Percentiles rank a stretch among this genome's conserved stretches.
phyloP scores from a whole-genome alignment of 768 basidiomycete species.

The Gymnopilus junonius region DNA sequence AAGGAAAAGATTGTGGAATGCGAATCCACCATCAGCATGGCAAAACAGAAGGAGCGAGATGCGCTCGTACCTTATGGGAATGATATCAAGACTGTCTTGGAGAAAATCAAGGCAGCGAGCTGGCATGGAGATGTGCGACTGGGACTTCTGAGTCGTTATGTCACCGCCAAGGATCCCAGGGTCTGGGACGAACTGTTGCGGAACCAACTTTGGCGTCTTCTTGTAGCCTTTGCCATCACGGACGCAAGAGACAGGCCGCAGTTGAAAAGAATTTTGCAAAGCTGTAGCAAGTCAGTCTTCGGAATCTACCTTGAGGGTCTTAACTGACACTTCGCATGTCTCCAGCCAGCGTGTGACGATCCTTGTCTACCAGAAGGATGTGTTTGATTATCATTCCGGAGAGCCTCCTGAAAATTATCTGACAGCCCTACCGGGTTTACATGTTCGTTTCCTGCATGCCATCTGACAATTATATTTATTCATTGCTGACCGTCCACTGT shows the following conservation, averaged over 20 bases:
- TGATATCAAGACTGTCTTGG: slow-evolving; percentile 61
- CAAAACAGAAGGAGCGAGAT: slow-evolving; percentile 57
- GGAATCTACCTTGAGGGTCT: slow-evolving; percentile 9
- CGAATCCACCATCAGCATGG: slow-evolving; percentile 53
- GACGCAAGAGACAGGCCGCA: slow-evolving; percentile 62
- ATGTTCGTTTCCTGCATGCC: slow-evolving; percentile 57
- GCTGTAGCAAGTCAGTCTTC: slow-evolving; percentile 63
- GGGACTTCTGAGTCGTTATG: slow-evolving; percentile 80
- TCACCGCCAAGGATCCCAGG: slow-evolving; percentile 70
- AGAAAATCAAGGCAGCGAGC: slow-evolving; percentile 47
- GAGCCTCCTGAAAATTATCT: slow-evolving; percentile 68
- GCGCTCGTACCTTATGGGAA: slow-evolving; percentile 64
- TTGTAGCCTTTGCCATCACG: slow-evolving; percentile 79
- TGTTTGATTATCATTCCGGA: slow-evolving; percentile 80
- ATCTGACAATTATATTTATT: too few relatives aligned
- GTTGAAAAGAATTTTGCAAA: slow-evolving; percentile 60
- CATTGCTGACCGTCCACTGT: too few relatives aligned
- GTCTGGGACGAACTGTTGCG: slow-evolving; percentile 72
- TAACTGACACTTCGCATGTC: background rate
- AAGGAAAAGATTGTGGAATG: slow-evolving; percentile 47
- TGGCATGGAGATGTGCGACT: slow-evolving; percentile 74
- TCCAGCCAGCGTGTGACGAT: slow-evolving; percentile 53
- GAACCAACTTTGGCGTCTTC: slow-evolving; percentile 54
- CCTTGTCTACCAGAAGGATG: slow-evolving; percentile 69
- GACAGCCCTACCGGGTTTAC: slow-evolving; percentile 82